Conservation (phyloP, 257 asterid species). For the Capsicum rhomboideum region DNA sequence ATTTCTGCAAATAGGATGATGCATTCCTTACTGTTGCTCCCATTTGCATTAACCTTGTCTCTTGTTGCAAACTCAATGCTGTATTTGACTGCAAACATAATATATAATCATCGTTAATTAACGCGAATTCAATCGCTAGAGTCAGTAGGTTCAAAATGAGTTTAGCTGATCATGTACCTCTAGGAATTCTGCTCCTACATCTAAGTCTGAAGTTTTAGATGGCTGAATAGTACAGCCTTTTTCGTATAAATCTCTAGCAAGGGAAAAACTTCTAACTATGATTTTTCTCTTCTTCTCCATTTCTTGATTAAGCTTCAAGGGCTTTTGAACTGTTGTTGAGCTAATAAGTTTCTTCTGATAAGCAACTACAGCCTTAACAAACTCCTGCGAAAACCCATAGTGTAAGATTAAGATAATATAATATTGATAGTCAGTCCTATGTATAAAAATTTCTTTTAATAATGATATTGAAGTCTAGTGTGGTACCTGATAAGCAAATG, state of each 20-base stretch:
- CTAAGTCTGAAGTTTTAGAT: slow-evolving; percentile 15
- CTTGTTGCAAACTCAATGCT: slow-evolving; percentile 32
- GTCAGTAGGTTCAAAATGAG: neutral
- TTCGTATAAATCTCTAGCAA: slow-evolving; percentile 26
- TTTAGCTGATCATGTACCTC: slow-evolving; percentile 12
- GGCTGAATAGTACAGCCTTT: neutral
- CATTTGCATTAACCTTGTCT: slow-evolving; percentile 36
- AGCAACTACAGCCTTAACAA: slow-evolving; percentile 39
- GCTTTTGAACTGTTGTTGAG: slow-evolving; percentile 8
- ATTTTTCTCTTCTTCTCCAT: slow-evolving; percentile 37
- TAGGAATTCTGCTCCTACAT: slow-evolving; percentile 28
- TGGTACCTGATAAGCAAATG: slow-evolving; percentile 27
- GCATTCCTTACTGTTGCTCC: slow-evolving; percentile 47
- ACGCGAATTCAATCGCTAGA: neutral
- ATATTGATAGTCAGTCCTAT: neutral
- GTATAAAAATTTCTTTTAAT: neutral
- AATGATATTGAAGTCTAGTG: neutral
- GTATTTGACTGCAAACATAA: slow-evolving; percentile 24
- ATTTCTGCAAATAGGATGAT: slow-evolving; percentile 13
- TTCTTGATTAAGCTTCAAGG: slow-evolving; percentile 25
- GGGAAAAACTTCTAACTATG: slow-evolving; percentile 27
- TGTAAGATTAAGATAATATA: neutral
- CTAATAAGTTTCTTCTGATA: slow-evolving; percentile 30
- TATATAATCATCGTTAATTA: neutral
- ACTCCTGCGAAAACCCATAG: slow-evolving; percentile 18